Evolutionary conservation across 176 grass and related monocot genomes (phyloP), one percentile per base, ranked within the genome.

Genomic region (Avena eriantha): DNA sequence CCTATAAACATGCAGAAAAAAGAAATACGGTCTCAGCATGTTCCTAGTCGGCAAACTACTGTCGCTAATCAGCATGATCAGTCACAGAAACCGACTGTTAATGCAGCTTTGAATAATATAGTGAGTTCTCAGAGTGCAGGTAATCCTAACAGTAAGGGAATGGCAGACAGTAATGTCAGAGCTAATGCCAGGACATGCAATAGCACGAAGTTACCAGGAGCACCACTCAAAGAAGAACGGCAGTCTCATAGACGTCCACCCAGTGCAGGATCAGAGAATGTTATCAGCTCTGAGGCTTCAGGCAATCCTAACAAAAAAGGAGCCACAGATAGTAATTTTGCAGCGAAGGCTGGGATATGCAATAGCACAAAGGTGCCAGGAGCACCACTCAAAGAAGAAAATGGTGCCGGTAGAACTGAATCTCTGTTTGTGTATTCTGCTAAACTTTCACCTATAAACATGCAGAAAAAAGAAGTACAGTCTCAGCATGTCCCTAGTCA

Each of bases 361-460:
- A 90, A 76, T 59, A 87, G 59, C 8, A 58, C 47, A 24, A 89
- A 87, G 65, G 36, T 84, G 55, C 56, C 76, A 82, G 78, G 41
- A 15, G 39, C 65, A 54, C 8, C 45, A 26, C 11, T 50, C 33
- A 85, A 43, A 23, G 63, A 72, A 72, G n/a, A 70, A 63, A 54
- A 77, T n/a, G 31, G 17, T 63, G 85, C 77, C 47, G 59, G 55
- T 78, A 53, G 51, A 53, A 43, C 66, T 81, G 78, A 87, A 72
- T 16, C 78, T 54, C 8, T 43, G 60, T 74, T 19, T 56, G 51
- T 11, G 55, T 87, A 85, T 86, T 73, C 24, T 81, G 76, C 74
- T 84, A 84, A 82, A 75, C 48, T 76, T 77, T 63, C 84, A 78
- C 76, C 63, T 4, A 70, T 29, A 35, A 57, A 72, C 10, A 82